Evolutionary conservation across 2,329 filamentous ascomycete species (phyloP), one percentile per base, ranked within the genome.

Genomic region (Nothopassalora personata): DNA sequence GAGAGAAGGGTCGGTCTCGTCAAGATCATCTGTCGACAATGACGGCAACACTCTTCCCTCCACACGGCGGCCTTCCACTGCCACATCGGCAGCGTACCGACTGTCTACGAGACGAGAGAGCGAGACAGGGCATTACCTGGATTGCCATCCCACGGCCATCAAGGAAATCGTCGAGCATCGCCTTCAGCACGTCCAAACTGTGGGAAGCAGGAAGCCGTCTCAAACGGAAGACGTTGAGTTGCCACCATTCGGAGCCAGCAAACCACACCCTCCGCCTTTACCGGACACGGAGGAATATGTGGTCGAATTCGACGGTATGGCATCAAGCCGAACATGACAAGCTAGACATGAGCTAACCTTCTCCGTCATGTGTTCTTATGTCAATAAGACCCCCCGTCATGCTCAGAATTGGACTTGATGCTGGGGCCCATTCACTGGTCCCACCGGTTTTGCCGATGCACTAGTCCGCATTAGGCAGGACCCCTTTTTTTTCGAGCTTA

Each of bases 371-470:
- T 23, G 23, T 23, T 10, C 10, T 2, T 13, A 43, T 8, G 39
- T 0, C 87, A 85, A 1, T 81, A 91, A 64, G 91, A 96, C 68
- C 91, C 91, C 91, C 2, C 70, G 92, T 60, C 91, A 96, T 73
- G 88, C 90, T 1, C 89, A 93, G 76, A 96, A 96, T 72, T 96
- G n/a, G n/a, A n/a, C n/a, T n/a, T n/a, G n/a, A n/a, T n/a, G n/a
- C n/a, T n/a, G n/a, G n/a, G n/a, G n/a, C n/a, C n/a, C n/a, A n/a
- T n/a, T n/a, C n/a, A n/a, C n/a, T n/a, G n/a, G n/a, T n/a, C n/a
- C n/a, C n/a, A n/a, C n/a, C n/a, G n/a, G n/a, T n/a, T n/a, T n/a
- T n/a, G n/a, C n/a, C n/a, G n/a, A n/a, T n/a, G n/a, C n/a, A n/a
- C n/a, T n/a, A n/a, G n/a, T n/a, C n/a, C n/a, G n/a, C n/a, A n/a